Conservation (phyloP, 2,329 filamentous ascomycete genomes). For the Botrytis deweyae region DNA sequence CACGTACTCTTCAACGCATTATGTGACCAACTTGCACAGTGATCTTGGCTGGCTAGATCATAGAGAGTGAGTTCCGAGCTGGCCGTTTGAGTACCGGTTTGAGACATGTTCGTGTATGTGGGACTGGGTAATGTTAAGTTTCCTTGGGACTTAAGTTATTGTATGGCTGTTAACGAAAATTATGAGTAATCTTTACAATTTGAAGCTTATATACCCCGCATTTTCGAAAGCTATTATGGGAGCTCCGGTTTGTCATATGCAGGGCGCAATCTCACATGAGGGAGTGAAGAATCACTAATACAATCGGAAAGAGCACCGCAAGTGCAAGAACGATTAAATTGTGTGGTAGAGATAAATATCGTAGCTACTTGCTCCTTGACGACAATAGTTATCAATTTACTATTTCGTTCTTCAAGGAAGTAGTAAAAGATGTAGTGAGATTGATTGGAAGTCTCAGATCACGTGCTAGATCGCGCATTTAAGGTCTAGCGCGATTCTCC, state of each 20-base stretch:
- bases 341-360: not conserved
- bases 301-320: not conserved
- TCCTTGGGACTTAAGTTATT: not conserved
- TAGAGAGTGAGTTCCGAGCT: constrained; percentile 51
- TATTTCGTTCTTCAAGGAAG: not conserved
- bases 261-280: not conserved
- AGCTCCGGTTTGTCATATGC: not conserved
- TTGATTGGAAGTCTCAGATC: not conserved
- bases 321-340: too few relatives aligned
- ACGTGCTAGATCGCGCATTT: not conserved
- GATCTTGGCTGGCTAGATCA: constrained; percentile 58
- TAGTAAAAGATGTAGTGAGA: not conserved
- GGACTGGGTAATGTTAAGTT: not conserved
- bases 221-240: not conserved
- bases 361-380: too few relatives aligned
- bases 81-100: not conserved
- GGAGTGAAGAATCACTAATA: not conserved
- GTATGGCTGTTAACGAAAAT: not conserved
- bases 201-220: constrained; percentile 10
- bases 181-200: not conserved
- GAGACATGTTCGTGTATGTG: not conserved
- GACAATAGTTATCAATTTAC: not conserved
- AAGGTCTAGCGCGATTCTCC: not conserved
- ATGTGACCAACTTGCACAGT: constrained; percentile 56
- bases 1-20: constrained; percentile 69